A percentile compares a stretch with the other conserved stretches of the same genome.
These are phyloP conservation scores for Candida ovalis DNA, from an alignment of 805 yeast species.

Conservation along the genomic window DNA sequence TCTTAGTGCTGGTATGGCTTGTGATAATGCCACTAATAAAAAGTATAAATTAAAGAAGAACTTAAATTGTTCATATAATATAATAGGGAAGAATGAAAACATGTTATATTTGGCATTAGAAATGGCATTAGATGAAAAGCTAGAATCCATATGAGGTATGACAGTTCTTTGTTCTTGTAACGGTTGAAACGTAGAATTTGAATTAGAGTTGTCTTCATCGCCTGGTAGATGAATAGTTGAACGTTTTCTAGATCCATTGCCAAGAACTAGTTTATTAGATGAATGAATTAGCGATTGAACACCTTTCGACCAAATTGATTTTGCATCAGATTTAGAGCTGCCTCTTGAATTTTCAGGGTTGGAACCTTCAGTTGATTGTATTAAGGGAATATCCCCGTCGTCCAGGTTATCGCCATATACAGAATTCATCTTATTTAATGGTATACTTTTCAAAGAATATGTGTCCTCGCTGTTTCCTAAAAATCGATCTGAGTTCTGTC, in stretches of 20 bases:
- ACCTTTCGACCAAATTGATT: slow-evolving; percentile 30
- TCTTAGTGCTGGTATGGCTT: slow-evolving; percentile 80
- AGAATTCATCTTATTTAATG: slow-evolving; percentile 28
- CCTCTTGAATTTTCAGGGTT: slow-evolving; percentile 12
- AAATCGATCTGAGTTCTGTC: slow-evolving; percentile 29
- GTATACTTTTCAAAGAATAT: slow-evolving; percentile 29
- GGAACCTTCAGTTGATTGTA: slow-evolving; percentile 12
- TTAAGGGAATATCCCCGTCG: slow-evolving; percentile 25
- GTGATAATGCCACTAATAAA: slow-evolving; percentile 89
- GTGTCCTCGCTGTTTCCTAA: slow-evolving; percentile 24
- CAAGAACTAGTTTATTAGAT: slow-evolving; percentile 24
- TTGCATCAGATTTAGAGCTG: slow-evolving; percentile 18
- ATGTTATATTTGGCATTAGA: slow-evolving; percentile 95
- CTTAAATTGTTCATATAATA: slow-evolving; percentile 93
- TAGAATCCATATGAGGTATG: slow-evolving; percentile 34
- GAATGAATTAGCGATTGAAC: slow-evolving; percentile 25
- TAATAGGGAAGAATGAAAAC: slow-evolving; percentile 79
- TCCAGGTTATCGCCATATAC: slow-evolving; percentile 18
- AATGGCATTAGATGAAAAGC: slow-evolving; percentile 67
- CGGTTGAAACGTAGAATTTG: slow-evolving; percentile 4
- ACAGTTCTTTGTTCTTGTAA: slow-evolving; percentile 31
- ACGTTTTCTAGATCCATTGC: slow-evolving; percentile 19
- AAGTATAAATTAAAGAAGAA: slow-evolving; percentile 94
- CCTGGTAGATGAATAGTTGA: slow-evolving; percentile 24
- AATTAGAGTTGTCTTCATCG: slow-evolving; percentile 10